Evolutionary conservation across 2,329 filamentous ascomycete species (phyloP), one percentile per base, ranked within the genome.

Genomic region (Fusarium pseudocircinatum): DNA sequence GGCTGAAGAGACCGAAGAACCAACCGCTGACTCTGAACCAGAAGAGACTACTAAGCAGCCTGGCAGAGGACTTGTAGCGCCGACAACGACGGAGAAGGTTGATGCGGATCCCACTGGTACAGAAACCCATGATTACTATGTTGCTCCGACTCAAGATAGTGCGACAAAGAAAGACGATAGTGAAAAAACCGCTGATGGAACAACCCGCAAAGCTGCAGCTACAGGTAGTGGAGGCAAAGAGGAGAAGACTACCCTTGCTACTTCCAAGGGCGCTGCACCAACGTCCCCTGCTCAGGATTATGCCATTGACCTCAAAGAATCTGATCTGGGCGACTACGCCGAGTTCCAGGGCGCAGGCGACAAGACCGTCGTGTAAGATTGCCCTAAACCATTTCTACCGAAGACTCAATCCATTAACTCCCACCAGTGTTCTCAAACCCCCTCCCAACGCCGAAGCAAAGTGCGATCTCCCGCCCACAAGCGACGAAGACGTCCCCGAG

Each of bases 391-490:
- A 2, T 8, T 4, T 0, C 40, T 43, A 7, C 6, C n/a, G n/a
- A n/a, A n/a, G n/a, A 24, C 40, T 7, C 11, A 18, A 12, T 12
- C 15, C 16, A 46, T 9, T 46, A 9, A 67, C 1, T 7, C 7
- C 8, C n/a, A 14, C 0, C 9, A 67, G 63, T 2, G 9, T 66
- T 5, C 63, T 67, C 24, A 66, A 67, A 14, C 61, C 63, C 4
- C 63, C 63, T 11, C 43, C 63, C 28, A 66, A 66, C 16, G n/a
- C 36, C 3, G 40, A 34, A 39, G 63, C 63, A 32, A 67, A 42
- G 15, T 66, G 61, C 43, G 62, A 66, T 11, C 40, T 67, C 0
- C 50, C 63, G 0, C 61, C 63, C 1, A 49, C 32, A 9, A 36
- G 50, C 18, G 50, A 56, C 15, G 49, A 66, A 18, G 50, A 66